Base-by-base conservation (phyloP, 441 rosid genomes). In the Euphorbia schlechtendalii region DNA sequence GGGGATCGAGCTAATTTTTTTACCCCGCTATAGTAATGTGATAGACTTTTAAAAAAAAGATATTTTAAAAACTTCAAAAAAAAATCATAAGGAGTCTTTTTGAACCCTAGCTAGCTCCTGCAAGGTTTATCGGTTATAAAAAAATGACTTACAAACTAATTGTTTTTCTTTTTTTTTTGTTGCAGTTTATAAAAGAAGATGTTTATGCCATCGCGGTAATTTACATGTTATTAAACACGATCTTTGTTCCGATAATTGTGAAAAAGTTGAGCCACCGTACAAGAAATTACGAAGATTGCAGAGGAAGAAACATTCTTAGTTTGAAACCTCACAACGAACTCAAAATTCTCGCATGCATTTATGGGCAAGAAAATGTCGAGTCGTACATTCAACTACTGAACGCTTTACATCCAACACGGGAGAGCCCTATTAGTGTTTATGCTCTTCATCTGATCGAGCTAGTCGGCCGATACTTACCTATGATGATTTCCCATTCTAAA, bases 391-490 rank as follows among this genome's bases (percentile, higher is more conserved):
- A 76, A 46, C 65, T 86, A 2, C 49, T 86, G 1, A 76, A 68
- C 24, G 24, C 64, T 14, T 69, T 65, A 0, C 76, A 65, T 24
- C 81, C 87, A 3, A 48, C 75, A 8, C 59, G 41, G 56, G 74
- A 71, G 2, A 70, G 30, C 38, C 81, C 82, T 0, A 57, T 77
- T 10, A 64, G 59, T 24, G 61, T 82, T 25, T 67, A 72, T 43
- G 81, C 60, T 14, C 84, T 84, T 61, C 87, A 84, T 59, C 70
- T 84, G 17, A 28, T 81, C 49, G 77, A 81, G 72, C 74, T 84
- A 20, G 36, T 72, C 0, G 87, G 85, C 4, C 78, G 71, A 53
- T 69, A 77, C 18, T 38, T 70, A 6, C 86, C 91, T 0, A 1
- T 83, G 22, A 67, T 80, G 55, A 66, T 80, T 4, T 64, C 81